Base-by-base conservation (phyloP, 177 flowering plant species). In the Vitis hybrid region DNA sequence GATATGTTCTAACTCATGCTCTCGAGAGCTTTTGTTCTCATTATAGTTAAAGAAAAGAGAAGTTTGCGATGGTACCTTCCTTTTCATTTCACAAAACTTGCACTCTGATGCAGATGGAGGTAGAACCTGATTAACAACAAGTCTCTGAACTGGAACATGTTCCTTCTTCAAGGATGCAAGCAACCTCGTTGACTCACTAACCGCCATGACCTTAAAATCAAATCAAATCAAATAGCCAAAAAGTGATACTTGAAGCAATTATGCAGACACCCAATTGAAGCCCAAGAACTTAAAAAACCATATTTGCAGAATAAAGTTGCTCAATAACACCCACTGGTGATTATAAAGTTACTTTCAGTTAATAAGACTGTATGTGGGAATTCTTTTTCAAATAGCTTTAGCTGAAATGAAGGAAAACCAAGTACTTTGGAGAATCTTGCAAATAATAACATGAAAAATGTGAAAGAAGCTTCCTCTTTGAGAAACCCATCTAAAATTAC, bases 61-160 rank as follows among this genome's bases (percentile, higher is more conserved):
- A 2, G 60, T 21, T 7, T 5, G 22, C 0, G 11, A 56, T 7
- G 2, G 22, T 87, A 93, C 97, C 99, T 96, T 96, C 62, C 98
- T 86, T 80, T 88, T 96, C 88, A 96, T 84, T 62, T 97, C 87
- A 81, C 99, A 96, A 73, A 96, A 96, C 77, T 92, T 96, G 93
- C 99, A 96, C 75, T 93, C 97, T 14, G 99, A 89, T 49, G 90
- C 75, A 22, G 98, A 91, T 66, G 92, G 90, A 1, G 99, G 99
- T 64, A 96, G 88, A 78, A 96, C 70, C 78, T 96, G 99, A 86
- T 96, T 96, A 60, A 92, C 97, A 69, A 96, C 79, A 69, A 96
- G 97, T 83, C 92, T 84, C 75, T 80, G 85, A 45, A 96, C 97
- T 19, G 98, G 99, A 78, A 93, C 99, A 77, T 70, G 80, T 83